Conservation (phyloP, 1,139 yeast species). For the Yamadazyma conglobata region DNA sequence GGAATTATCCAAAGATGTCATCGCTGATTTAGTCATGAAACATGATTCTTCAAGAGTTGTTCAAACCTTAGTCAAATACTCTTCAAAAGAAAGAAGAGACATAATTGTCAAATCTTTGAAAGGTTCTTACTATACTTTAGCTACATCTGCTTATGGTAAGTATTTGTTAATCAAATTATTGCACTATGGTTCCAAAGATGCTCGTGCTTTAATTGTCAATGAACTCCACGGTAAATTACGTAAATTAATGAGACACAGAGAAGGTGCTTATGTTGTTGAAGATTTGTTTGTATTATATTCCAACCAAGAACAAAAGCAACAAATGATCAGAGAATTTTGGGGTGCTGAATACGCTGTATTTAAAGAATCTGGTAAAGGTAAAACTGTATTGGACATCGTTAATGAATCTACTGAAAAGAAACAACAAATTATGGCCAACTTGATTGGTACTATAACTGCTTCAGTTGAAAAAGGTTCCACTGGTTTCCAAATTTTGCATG, state of each 20-base stretch:
- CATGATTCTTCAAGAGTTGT: constrained; percentile 97
- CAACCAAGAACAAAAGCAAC: constrained; percentile 77
- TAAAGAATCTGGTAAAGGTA: constrained; percentile 66
- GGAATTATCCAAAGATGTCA: constrained; percentile 72
- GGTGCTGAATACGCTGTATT: constrained; percentile 95
- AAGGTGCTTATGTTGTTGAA: constrained; percentile 98
- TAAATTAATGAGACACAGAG: constrained; percentile 92
- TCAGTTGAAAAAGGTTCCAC: constrained; percentile 95
- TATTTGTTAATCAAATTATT: constrained; percentile 82
- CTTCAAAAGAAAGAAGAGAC: constrained; percentile 76
- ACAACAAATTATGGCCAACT: constrained; percentile 69
- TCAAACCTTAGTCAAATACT: constrained; percentile 86
- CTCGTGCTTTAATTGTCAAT: constrained; percentile 69
- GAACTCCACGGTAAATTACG: constrained; percentile 89
- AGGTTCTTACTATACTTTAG: constrained; percentile 76
- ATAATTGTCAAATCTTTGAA: constrained; percentile 65
- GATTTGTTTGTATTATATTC: constrained; percentile 87
- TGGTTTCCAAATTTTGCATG: constrained; percentile 94
- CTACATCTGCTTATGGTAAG: constrained; percentile 92
- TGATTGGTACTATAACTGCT: constrained; percentile 80
- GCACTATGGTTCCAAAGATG: constrained; percentile 85
- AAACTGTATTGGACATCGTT: constrained; percentile 63
- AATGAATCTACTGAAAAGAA: constrained; percentile 78
- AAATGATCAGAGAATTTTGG: constrained; percentile 94
- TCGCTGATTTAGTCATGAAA: constrained; percentile 83